Evolutionary conservation across 2,329 filamentous ascomycete genomes (phyloP).

Genomic region (Exophiala dermatitidis): DNA sequence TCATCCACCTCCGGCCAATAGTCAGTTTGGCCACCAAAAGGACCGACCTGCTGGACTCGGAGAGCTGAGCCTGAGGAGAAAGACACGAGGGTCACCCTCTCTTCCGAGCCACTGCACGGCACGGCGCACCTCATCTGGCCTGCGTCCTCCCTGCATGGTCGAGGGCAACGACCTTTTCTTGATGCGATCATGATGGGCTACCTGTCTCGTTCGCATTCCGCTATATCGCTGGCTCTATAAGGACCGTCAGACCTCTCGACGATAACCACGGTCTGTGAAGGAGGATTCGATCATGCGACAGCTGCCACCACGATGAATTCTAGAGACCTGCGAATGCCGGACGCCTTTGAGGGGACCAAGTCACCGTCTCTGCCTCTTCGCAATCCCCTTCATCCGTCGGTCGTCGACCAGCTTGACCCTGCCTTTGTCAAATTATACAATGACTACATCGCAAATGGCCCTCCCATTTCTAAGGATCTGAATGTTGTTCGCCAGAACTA

Average conservation of each 20-base stretch:
- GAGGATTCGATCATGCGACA: constrained; percentile 4
- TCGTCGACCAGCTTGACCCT: constrained; percentile 24
- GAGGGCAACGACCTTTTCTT: neutral
- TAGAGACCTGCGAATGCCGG: constrained; percentile 16
- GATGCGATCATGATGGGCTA: neutral
- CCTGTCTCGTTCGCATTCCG: neutral
- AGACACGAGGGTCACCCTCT: constrained; percentile 1
- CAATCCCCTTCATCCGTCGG: constrained; percentile 22
- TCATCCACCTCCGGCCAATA: constrained; percentile 4
- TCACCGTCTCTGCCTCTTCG: constrained; percentile 7
- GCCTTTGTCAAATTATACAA: constrained; percentile 27
- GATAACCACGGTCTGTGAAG: neutral
- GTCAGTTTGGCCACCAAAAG: constrained; percentile 1
- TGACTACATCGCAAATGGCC: constrained; percentile 23
- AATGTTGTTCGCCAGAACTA: constrained; percentile 25
- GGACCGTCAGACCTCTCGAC: neutral
- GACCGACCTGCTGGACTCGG: neutral
- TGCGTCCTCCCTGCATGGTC: neutral
- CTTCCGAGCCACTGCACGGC: neutral
- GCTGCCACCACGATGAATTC: constrained; percentile 11
- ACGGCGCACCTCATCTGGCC: neutral
- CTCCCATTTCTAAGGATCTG: constrained; percentile 20
- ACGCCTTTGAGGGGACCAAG: constrained; percentile 4
- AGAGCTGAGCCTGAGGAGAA: neutral
- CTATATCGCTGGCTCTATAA: neutral